Conservation (phyloP, 345 rosid species). For the Eutrema yunnanense region DNA sequence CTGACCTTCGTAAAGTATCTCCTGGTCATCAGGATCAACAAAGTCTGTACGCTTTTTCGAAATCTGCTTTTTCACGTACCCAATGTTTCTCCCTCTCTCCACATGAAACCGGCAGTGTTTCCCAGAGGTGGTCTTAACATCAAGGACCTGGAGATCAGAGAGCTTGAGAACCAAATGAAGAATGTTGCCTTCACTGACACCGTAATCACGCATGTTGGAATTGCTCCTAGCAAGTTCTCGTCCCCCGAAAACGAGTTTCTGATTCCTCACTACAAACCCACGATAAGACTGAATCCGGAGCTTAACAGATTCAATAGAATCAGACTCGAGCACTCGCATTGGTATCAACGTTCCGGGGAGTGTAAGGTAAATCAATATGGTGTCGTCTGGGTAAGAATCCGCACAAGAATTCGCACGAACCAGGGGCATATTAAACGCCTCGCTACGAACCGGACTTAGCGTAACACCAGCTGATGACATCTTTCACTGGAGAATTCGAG, state of each 20-base stretch:
- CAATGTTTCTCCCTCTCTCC: constrained; percentile 56
- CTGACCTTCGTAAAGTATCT: constrained; percentile 62
- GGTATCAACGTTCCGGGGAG: constrained; percentile 41
- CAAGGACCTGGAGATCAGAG: constrained; percentile 60
- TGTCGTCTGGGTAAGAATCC: constrained; percentile 32
- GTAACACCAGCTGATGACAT: constrained; percentile 62
- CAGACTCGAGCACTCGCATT: constrained; percentile 51
- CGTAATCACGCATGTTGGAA: constrained; percentile 66
- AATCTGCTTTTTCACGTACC: constrained; percentile 62
- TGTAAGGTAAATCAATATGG: constrained; percentile 42
- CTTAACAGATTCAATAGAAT: constrained; percentile 67
- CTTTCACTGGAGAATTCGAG: neutral
- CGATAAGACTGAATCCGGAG: constrained; percentile 55
- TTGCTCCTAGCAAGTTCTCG: constrained; percentile 59
- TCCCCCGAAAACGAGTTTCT: constrained; percentile 67
- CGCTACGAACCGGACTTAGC: constrained; percentile 34
- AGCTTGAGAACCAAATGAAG: constrained; percentile 74
- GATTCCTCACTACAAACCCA: constrained; percentile 68
- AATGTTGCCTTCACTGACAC: constrained; percentile 61
- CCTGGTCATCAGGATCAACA: constrained; percentile 53
- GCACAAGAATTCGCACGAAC: constrained; percentile 20
- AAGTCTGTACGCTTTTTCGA: constrained; percentile 43
- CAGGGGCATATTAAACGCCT: constrained; percentile 26
- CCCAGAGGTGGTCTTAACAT: constrained; percentile 50
- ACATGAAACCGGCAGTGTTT: constrained; percentile 53